Conservation (phyloP, 495 filamentous ascomycete species). For the Cercophora samala region DNA sequence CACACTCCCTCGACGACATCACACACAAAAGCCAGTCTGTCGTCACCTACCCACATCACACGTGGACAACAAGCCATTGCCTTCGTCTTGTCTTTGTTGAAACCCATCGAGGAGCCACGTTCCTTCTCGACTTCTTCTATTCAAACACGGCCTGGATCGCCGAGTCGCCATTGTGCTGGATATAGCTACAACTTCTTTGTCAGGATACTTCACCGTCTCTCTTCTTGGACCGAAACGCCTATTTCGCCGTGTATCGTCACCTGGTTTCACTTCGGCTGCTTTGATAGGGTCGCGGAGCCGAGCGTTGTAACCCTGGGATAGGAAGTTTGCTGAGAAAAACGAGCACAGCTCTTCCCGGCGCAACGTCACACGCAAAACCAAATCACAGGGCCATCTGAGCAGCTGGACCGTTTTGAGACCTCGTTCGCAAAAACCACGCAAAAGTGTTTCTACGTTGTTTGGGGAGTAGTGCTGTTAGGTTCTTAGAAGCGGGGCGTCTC, state of each 20-base stretch:
- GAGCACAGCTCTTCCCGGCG: constrained; percentile 11
- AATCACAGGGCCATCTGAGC: constrained; percentile 16
- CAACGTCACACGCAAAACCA: constrained; percentile 20
- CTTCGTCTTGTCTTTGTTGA: not conserved
- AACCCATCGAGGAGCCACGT: not conserved
- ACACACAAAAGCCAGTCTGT: not conserved
- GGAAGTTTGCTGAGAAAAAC: constrained; percentile 17
- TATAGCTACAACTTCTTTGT: constrained; percentile 2
- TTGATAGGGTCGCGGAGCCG: constrained; percentile 12
- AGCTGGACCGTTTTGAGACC: not conserved
- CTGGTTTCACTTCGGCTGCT: constrained; percentile 6
- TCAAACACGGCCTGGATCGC: constrained; percentile 6
- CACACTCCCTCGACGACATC: not conserved
- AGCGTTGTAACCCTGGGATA: constrained; percentile 7
- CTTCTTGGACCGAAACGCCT: not conserved
- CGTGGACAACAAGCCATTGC: constrained; percentile 1
- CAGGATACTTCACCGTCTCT: not conserved
- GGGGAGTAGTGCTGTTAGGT: not conserved
- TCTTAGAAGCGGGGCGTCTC: not conserved
- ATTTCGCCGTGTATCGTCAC: constrained; percentile 5
- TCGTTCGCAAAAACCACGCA: constrained; percentile 1
- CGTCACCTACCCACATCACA: not conserved
- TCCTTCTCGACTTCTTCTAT: not conserved
- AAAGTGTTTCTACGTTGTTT: not conserved
- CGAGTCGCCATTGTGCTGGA: constrained; percentile 3